These are phyloP conservation scores for Porogramme epimiltina DNA, from an alignment of 1,284 basidiomycete genomes.

Conservation along the genomic window DNA sequence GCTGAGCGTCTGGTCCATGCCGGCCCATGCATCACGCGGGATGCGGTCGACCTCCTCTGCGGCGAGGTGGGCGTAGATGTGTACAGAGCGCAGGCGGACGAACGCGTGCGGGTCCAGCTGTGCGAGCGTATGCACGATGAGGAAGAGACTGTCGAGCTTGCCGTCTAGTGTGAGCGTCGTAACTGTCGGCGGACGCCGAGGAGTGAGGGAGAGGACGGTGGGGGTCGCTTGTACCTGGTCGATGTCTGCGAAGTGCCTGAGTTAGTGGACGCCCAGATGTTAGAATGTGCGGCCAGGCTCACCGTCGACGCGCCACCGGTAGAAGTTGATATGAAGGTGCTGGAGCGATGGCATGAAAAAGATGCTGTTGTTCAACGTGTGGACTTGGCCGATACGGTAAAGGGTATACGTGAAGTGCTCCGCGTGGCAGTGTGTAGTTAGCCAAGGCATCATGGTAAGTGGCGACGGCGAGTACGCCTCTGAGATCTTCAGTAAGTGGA, in stretches of 20 bases:
- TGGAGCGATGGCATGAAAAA: conserved; percentile 7
- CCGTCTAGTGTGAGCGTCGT: conserved; percentile 18
- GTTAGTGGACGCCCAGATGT: neutral
- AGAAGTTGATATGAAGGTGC: conserved; percentile 18
- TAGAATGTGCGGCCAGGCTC: neutral
- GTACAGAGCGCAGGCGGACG: conserved; percentile 12
- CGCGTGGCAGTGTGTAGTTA: conserved; percentile 11
- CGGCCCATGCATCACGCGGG: conserved; percentile 8
- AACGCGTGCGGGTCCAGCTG: conserved; percentile 17
- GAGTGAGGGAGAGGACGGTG: conserved; percentile 8
- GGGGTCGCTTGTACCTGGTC: conserved; percentile 8
- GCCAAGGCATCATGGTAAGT: conserved; percentile 19
- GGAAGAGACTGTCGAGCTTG: conserved; percentile 12
- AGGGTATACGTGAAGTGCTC: conserved; percentile 16
- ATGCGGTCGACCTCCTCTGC: conserved; percentile 7
- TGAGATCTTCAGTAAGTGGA: conserved; percentile 17
- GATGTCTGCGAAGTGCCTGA: conserved; percentile 1
- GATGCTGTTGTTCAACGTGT: conserved; percentile 15
- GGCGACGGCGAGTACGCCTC: conserved; percentile 21
- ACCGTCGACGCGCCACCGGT: conserved; percentile 19
- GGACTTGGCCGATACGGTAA: conserved; percentile 17
- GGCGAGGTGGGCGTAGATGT: conserved; percentile 12
- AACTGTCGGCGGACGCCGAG: conserved; percentile 11
- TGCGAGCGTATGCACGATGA: conserved; percentile 8
- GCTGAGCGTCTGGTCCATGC: conserved; percentile 18